Evolutionary conservation across 495 filamentous ascomycete species (phyloP).

Genomic region (Echria macrotheca): DNA sequence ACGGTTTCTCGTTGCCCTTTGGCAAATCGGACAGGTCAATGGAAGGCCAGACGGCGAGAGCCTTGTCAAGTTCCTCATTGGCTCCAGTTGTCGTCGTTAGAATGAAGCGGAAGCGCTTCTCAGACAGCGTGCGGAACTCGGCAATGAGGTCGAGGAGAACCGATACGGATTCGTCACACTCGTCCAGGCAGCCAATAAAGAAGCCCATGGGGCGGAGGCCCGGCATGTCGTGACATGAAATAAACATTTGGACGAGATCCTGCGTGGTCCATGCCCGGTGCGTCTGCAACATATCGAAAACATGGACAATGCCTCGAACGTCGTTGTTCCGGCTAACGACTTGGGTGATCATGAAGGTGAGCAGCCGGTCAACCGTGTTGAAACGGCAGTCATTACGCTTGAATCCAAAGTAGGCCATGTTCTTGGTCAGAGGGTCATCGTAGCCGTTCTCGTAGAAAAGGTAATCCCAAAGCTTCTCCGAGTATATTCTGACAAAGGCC

Average conservation of each 20-base stretch:
- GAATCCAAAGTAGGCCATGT: not conserved
- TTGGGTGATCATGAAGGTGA: not conserved
- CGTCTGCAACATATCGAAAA: not conserved
- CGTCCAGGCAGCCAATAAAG: not conserved
- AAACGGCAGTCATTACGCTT: not conserved
- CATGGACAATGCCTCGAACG: not conserved
- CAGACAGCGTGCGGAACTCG: not conserved
- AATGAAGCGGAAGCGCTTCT: not conserved
- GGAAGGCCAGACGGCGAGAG: not conserved
- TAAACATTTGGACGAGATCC: not conserved
- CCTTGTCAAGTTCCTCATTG: not conserved
- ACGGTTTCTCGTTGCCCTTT: not conserved
- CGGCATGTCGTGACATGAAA: not conserved
- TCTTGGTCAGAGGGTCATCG: not conserved
- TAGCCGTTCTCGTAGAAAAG: not conserved
- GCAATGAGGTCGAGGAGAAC: not conserved
- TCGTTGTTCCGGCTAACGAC: not conserved
- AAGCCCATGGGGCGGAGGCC: not conserved
- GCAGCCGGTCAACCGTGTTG: not conserved
- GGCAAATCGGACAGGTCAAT: not conserved
- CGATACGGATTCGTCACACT: not conserved
- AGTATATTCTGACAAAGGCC: not conserved
- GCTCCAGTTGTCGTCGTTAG: not conserved
- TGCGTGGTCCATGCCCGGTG: not conserved
- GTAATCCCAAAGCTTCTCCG: not conserved